Evolutionary conservation across 2,329 filamentous ascomycete species (phyloP), one percentile per base, ranked within the genome.

Genomic region (Talaromyces rugulosus): DNA sequence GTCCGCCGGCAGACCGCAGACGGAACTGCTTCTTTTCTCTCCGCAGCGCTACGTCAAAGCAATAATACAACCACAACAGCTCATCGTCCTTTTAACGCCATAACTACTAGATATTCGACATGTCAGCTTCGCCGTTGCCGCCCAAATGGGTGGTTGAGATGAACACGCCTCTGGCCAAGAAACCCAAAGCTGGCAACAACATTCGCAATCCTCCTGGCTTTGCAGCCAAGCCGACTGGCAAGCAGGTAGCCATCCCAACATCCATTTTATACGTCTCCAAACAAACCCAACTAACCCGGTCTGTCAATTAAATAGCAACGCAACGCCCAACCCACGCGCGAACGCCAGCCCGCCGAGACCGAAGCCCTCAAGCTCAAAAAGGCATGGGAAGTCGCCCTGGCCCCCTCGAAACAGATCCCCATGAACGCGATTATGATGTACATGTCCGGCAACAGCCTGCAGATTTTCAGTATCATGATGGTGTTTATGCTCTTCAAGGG

Each of bases 391-490:
- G 86, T 99, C 52, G 94, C 95, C 50, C 86, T 99, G 55, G 94
- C 89, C 2, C 95, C 95, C 0, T 89, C 95, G 65, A 99, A 99
- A 81, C 88, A 89, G 74, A 83, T 99, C 54, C 95, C 95, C 62
- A 99, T 99, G 95, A 98, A 96, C 62, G 93, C 89, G 66, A 94
- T 99, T 75, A 97, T 97, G 88, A 98, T 98, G 92, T 99, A 99
- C 84, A 99, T 99, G 95, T 96, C 94, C 34, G 95, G 95, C 71
- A 99, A 98, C 80, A 92, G 91, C 64, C 86, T 99, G 54, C 95
- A 99, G 76, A 98, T 99, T 68, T 99, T 99, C 82, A 96, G 90
- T 78, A 98, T 99, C 78, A 98, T 98, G 92, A 99, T 98, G 93
- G 94, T 98, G 18, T 93, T 94, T 71, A 98, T 97, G 90, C 88